A percentile compares a stretch with the other conserved stretches of the same genome.
phyloP scores from a whole-genome alignment of 2,329 filamentous ascomycete species.

The Penicillium hesseltinei region DNA sequence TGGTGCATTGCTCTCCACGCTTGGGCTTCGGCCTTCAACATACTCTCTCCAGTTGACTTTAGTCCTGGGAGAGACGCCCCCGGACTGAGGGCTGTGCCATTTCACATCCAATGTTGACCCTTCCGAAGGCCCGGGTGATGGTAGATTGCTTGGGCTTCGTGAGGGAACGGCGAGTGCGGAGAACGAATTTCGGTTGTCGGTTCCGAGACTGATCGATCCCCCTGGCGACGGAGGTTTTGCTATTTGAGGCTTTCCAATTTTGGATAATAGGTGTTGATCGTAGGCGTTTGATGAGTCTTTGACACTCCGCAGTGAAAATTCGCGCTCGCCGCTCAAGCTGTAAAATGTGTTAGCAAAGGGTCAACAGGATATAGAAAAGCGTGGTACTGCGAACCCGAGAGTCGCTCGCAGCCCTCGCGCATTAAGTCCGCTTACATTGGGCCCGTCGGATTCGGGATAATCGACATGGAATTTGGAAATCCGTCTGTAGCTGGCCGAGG shows the following conservation, averaged over 20 bases:
- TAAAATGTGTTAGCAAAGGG: slow-evolving; percentile 15
- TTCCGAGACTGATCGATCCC: slow-evolving; percentile 35
- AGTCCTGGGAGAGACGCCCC: slow-evolving; percentile 42
- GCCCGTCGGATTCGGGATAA: slow-evolving; percentile 28
- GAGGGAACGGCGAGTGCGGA: slow-evolving; percentile 36
- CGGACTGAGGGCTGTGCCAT: slow-evolving; percentile 44
- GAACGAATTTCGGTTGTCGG: slow-evolving; percentile 30
- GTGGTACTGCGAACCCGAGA: not conserved
- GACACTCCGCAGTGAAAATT: slow-evolving; percentile 57
- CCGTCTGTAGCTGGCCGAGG: slow-evolving; percentile 32
- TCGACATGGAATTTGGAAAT: slow-evolving; percentile 34
- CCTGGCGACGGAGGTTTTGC: slow-evolving; percentile 58
- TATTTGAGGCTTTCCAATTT: slow-evolving; percentile 62
- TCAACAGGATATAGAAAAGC: not conserved
- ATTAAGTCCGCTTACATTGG: slow-evolving; percentile 34
- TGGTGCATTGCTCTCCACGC: slow-evolving; percentile 42
- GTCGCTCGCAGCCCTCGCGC: not conserved
- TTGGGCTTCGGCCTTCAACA: slow-evolving; percentile 44
- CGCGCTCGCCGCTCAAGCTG: slow-evolving; percentile 59
- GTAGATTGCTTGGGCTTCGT: slow-evolving; percentile 32
- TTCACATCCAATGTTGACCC: slow-evolving; percentile 34
- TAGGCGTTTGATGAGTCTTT: slow-evolving; percentile 61
- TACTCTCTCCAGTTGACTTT: slow-evolving; percentile 44
- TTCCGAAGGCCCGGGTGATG: slow-evolving; percentile 34
- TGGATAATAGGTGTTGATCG: slow-evolving; percentile 61